Evolutionary conservation across 371 early-diverging fungal genomes (phyloP).

Genomic region (Rhizopus microsporus): DNA sequence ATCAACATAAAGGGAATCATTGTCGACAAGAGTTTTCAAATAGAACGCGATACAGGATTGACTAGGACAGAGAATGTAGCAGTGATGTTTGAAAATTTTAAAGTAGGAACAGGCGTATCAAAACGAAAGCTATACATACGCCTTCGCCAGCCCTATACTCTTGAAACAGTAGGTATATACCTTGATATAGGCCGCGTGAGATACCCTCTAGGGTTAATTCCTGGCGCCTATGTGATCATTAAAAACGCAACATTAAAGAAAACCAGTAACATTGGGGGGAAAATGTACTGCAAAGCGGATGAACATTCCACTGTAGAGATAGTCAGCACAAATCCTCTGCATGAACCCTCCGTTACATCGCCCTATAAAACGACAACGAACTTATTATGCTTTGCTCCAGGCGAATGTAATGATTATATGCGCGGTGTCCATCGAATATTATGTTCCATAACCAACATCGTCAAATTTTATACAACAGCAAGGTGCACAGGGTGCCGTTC

Average conservation of each 20-base stretch:
- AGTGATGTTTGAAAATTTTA: too few relatives aligned
- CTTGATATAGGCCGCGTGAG: slow-evolving; percentile 12
- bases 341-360: too few relatives aligned
- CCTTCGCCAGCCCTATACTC: slow-evolving; percentile 26
- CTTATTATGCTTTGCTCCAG: background rate
- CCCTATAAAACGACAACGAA: background rate
- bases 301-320: slow-evolving; percentile 10
- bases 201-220: slow-evolving; percentile 32
- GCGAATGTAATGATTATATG: background rate
- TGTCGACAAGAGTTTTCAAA: too few relatives aligned
- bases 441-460: background rate
- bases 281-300: slow-evolving; percentile 6
- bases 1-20: too few relatives aligned
- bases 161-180: slow-evolving; percentile 31
- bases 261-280: background rate
- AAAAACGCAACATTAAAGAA: slow-evolving; percentile 18
- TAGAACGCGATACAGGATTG: too few relatives aligned
- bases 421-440: background rate
- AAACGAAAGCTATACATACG: slow-evolving; percentile 29
- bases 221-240: slow-evolving; percentile 26
- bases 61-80: too few relatives aligned
- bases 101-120: slow-evolving; percentile 29
- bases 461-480: slow-evolving; percentile 21
- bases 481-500: slow-evolving; percentile 28
- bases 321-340: background rate